A percentile compares a stretch with the other conserved stretches of the same genome.
Evolutionary conservation across 2,329 filamentous ascomycete species (phyloP).

Genomic region (Ophiostoma australiae): DNA sequence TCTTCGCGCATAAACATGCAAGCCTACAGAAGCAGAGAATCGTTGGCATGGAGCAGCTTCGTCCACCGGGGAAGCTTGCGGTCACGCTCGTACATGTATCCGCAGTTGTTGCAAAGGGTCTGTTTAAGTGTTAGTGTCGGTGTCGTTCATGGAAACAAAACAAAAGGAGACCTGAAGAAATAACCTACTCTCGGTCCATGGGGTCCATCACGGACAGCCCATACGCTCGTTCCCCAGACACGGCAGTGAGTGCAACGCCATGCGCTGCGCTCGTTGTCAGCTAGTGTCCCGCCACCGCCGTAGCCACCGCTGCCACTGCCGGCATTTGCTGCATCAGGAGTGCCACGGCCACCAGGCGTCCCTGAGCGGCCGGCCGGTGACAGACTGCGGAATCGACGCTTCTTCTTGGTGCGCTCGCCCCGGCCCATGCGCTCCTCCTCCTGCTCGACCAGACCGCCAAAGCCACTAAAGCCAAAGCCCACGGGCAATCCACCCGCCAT

Average conservation of each 20-base stretch:
- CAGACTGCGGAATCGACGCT: conserved; percentile 82
- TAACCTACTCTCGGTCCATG: conserved; percentile 69
- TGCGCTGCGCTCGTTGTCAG: conserved; percentile 69
- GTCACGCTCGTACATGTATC: conserved; percentile 81
- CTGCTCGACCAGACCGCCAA: conserved; percentile 49
- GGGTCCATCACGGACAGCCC: conserved; percentile 91
- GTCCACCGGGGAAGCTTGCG: conserved; percentile 75
- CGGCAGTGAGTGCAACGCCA: conserved; percentile 89
- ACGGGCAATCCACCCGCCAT: conserved; percentile 72
- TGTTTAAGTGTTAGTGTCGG: conserved; percentile 34
- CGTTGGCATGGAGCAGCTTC: conserved; percentile 57
- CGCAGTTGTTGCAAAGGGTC: conserved; percentile 92
- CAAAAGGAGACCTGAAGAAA: conserved; percentile 10
- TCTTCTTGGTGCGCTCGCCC: conserved; percentile 91
- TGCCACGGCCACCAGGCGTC: conserved; percentile 68
- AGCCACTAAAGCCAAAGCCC: conserved; percentile 37
- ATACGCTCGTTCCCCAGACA: conserved; percentile 84
- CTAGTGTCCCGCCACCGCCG: conserved; percentile 59
- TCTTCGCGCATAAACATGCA: background rate
- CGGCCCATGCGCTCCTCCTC: conserved; percentile 83
- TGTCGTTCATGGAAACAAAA: background rate
- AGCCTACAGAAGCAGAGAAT: conserved; percentile 28
- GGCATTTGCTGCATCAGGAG: conserved; percentile 62
- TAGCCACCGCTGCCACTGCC: conserved; percentile 61
- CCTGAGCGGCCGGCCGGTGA: conserved; percentile 68